Base-by-base conservation (phyloP, 2,329 filamentous ascomycete species). In the Diaporthe vaccinii region DNA sequence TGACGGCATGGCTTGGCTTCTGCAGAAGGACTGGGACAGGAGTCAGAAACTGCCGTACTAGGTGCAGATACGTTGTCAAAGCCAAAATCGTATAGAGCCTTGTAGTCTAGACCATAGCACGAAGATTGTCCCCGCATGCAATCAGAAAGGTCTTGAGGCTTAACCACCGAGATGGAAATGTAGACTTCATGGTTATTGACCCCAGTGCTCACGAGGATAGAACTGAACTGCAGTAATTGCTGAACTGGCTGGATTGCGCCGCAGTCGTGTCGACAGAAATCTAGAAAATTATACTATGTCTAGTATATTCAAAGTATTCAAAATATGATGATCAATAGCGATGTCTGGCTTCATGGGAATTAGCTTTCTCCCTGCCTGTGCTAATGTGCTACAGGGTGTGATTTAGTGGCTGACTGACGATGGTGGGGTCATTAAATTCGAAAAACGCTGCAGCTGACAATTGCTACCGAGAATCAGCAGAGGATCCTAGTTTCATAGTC, bases 1-100 rank as follows among this genome's bases (percentile, higher is more conserved):
- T 41, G 69, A 73, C 17, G 69, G 58, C 12, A 73, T 75, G 74
- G 69, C 59, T 9, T 73, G 69, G 74, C 41, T 75, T 25, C 51
- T 69, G 34, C 53, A 55, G 9, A 75, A 12, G 51, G 34, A 61
- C 2, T 53, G 73, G 68, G 67, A 75, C 9, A 67, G 10, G 34
- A 67, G 39, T 28, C 49, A 49, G 17, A 7, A 67, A 55, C 68
- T 75, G 14, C 68, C 68, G 44, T 67, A 75, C 41, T 72, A 72
- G 25, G 49, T 59, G 46, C 3, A 36, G 62, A 51, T 41, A 31
- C 12, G 7, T 67, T 5, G 31, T 65, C 2, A 9, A 31, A 22
- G 25, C 14, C n/a, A 25, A 34, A 34, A 2, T 46, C 25, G 22
- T 22, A 44, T 22, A n/a, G 39, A 25, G 31, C 59, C 39, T 5